Conservation (phyloP, 768 basidiomycete genomes). For the Aureoboletus auriporus region DNA sequence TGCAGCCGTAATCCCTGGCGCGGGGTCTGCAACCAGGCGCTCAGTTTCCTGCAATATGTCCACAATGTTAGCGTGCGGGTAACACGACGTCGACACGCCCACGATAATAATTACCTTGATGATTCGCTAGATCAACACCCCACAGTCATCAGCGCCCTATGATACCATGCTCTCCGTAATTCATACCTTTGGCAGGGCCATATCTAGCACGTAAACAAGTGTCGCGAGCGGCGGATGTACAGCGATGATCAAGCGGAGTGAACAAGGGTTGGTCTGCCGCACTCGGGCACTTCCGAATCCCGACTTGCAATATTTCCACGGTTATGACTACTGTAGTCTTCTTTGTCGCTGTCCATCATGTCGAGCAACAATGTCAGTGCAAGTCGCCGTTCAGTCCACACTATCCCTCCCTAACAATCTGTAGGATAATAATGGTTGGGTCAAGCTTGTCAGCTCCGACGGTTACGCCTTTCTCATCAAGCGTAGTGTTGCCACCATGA, state of each 20-base stretch:
- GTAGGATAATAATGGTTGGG: slow-evolving; percentile 52
- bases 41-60: slow-evolving; percentile 79
- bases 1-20: slow-evolving; percentile 91
- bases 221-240: slow-evolving; percentile 14
- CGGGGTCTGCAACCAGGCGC: slow-evolving; percentile 91
- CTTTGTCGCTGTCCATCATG: slow-evolving; percentile 9
- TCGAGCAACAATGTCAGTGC: slow-evolving; percentile 15
- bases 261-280: slow-evolving; percentile 1
- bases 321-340: not conserved
- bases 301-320: slow-evolving; percentile 21
- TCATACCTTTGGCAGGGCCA: slow-evolving; percentile 36
- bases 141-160: slow-evolving; percentile 4
- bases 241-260: slow-evolving; percentile 12
- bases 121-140: slow-evolving; percentile 38
- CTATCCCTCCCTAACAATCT: not conserved
- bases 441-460: slow-evolving; percentile 71
- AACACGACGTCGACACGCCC: slow-evolving; percentile 14
- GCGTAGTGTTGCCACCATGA: slow-evolving; percentile 69
- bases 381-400: not conserved
- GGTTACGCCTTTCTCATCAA: slow-evolving; percentile 79
- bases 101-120: slow-evolving; percentile 39
- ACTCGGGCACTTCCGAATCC: slow-evolving; percentile 9
- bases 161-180: not conserved
- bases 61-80: slow-evolving; percentile 18
- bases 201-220: slow-evolving; percentile 16